Percentiles rank a stretch among this genome's conserved stretches.
Evolutionary conservation across 306 rosid genomes (phyloP).

Genomic region (Sicyos baderoa): DNA sequence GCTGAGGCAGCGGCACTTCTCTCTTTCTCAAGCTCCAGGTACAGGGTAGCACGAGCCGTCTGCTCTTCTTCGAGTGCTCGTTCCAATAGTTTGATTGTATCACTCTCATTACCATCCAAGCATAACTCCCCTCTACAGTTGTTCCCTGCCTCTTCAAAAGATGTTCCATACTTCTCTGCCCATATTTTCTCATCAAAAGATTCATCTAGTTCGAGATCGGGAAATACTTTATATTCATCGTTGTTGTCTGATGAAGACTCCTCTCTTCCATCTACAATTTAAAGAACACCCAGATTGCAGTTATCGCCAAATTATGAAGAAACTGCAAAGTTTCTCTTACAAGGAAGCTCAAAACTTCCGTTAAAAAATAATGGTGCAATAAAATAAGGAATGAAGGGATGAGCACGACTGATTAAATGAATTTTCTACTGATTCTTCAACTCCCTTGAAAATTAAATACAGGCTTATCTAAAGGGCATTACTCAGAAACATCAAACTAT

Average conservation of each 20-base stretch:
- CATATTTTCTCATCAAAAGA: slow-evolving; percentile 9
- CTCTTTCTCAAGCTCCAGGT: slow-evolving; percentile 49
- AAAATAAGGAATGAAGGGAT: not conserved
- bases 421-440: not conserved
- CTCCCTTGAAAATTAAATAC: not conserved
- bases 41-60: slow-evolving; percentile 28
- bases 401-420: not conserved
- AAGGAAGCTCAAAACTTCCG: slow-evolving; percentile 7
- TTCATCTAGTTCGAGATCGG: too few relatives aligned
- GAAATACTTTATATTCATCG: slow-evolving; percentile 10
- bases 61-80: slow-evolving; percentile 44
- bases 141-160: slow-evolving; percentile 20
- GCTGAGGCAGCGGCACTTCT: slow-evolving; percentile 45
- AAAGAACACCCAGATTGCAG: slow-evolving; percentile 5
- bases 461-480: too few relatives aligned
- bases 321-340: slow-evolving; percentile 4
- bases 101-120: slow-evolving; percentile 27
- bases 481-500: too few relatives aligned
- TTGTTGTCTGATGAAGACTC: slow-evolving; percentile 18
- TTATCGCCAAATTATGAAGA: slow-evolving; percentile 12
- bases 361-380: not conserved
- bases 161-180: slow-evolving; percentile 15
- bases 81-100: slow-evolving; percentile 27
- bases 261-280: slow-evolving; percentile 24
- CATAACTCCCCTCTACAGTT: slow-evolving; percentile 17